Percentiles rank a stretch among this genome's conserved stretches.
These are phyloP conservation scores for Vaccinium darrowii DNA, from an alignment of 148 eudicot species.

Conservation along the genomic window DNA sequence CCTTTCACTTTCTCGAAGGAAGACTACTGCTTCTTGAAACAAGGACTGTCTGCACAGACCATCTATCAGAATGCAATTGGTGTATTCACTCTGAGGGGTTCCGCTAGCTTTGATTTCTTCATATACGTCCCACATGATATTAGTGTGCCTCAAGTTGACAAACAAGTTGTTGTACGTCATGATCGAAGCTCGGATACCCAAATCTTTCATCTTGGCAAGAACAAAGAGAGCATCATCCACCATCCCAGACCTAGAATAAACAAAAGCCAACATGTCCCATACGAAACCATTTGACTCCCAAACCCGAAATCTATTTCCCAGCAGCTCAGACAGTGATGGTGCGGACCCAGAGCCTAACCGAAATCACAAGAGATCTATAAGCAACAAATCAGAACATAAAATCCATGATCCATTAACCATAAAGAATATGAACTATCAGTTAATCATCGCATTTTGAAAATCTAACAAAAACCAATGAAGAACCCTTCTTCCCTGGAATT, in stretches of 20 bases:
- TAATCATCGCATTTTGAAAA: not conserved
- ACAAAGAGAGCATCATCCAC: constrained; percentile 68
- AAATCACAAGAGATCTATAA: constrained; percentile 35
- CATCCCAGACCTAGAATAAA: constrained; percentile 64
- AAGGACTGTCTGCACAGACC: constrained; percentile 73
- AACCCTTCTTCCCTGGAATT: not conserved
- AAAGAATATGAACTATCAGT: not conserved
- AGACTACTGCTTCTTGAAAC: constrained; percentile 56
- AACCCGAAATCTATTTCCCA: constrained; percentile 44
- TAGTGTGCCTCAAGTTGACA: constrained; percentile 60
- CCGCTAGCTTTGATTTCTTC: constrained; percentile 52
- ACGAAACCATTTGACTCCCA: constrained; percentile 52
- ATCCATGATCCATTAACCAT: not conserved
- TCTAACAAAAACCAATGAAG: not conserved
- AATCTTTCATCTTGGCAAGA: constrained; percentile 69
- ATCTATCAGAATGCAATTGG: constrained; percentile 61
- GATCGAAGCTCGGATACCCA: constrained; percentile 58
- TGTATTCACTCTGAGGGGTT: constrained; percentile 42
- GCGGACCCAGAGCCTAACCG: constrained; percentile 65
- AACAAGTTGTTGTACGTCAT: constrained; percentile 72
- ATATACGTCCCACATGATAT: constrained; percentile 51
- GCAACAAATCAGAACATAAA: constrained; percentile 30
- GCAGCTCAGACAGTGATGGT: constrained; percentile 56
- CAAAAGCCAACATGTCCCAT: constrained; percentile 83
- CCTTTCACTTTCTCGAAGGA: constrained; percentile 39